A percentile compares a stretch with the other conserved stretches of the same genome.
phyloP scores from a whole-genome alignment of 805 yeast species.

The Pichia exigua region DNA sequence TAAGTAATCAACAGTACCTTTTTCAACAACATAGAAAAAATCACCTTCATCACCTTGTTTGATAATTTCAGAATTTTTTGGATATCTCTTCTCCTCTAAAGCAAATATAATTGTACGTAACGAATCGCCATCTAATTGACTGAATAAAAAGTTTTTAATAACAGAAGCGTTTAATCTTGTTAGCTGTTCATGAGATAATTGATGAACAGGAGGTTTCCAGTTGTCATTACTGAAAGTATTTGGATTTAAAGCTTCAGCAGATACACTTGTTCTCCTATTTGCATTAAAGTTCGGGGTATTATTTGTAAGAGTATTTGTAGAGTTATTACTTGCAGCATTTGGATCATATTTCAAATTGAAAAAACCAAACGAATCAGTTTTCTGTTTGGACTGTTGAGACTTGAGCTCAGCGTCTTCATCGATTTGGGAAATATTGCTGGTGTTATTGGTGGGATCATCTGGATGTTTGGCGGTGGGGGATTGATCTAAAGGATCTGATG shows the following conservation, averaged over 20 bases:
- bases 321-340: background rate
- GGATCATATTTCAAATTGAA: slow-evolving; percentile 6
- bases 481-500: slow-evolving; percentile 7
- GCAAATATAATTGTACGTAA: slow-evolving; percentile 74
- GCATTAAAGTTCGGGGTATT: slow-evolving; percentile 38
- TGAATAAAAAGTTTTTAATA: slow-evolving; percentile 75
- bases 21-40: slow-evolving; percentile 78
- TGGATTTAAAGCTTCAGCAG: slow-evolving; percentile 83
- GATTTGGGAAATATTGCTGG: background rate
- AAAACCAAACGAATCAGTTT: slow-evolving; percentile 16
- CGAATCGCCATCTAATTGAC: slow-evolving; percentile 72
- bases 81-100: slow-evolving; percentile 61
- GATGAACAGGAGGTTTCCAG: slow-evolving; percentile 68
- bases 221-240: slow-evolving; percentile 55
- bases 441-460: background rate
- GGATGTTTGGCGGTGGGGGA: background rate
- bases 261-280: slow-evolving; percentile 80
- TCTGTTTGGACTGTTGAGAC: background rate
- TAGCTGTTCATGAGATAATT: slow-evolving; percentile 56
- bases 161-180: slow-evolving; percentile 63
- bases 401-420: background rate
- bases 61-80: slow-evolving; percentile 59
- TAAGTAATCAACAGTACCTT: slow-evolving; percentile 74
- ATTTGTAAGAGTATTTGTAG: slow-evolving; percentile 28
- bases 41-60: slow-evolving; percentile 94